Conservation (phyloP, 2,329 filamentous ascomycete species). For the Cladosporium cucumerinum region DNA sequence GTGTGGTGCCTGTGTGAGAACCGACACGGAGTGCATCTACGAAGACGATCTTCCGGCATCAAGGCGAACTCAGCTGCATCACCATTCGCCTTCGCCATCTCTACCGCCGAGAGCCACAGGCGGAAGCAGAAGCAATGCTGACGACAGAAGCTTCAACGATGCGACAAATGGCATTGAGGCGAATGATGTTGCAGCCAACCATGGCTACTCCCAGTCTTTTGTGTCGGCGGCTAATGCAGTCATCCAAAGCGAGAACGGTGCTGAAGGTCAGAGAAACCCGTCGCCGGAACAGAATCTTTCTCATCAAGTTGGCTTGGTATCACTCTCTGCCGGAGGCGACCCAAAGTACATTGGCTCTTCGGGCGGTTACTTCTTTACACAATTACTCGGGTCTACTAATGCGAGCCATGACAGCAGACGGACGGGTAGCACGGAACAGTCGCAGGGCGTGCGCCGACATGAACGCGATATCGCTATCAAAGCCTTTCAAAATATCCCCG, state of each 20-base stretch:
- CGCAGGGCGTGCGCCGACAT: not conserved
- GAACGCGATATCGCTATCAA: slow-evolving; percentile 1
- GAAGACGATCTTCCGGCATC: not conserved
- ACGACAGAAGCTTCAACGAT: not conserved
- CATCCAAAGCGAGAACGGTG: not conserved
- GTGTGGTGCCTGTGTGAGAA: not conserved
- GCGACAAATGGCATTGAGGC: not conserved
- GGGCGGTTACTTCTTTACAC: slow-evolving; percentile 1
- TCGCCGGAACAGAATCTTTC: not conserved
- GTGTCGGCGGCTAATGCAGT: not conserved
- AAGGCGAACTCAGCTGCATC: not conserved
- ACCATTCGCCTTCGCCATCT: not conserved
- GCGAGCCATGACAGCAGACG: not conserved
- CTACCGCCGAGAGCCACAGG: not conserved
- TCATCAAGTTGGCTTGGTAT: slow-evolving; percentile 3
- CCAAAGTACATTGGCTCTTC: not conserved
- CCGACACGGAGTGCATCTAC: not conserved
- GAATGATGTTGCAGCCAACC: not conserved
- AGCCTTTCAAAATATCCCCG: not conserved
- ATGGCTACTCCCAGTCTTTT: not conserved
- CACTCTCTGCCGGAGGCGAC: not conserved
- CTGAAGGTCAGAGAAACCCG: not conserved
- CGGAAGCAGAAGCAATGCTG: not conserved
- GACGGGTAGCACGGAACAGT: not conserved
- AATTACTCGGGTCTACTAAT: not conserved